These are phyloP conservation scores for Mixia osmundae DNA, from an alignment of 1,284 basidiomycete species.

Conservation along the genomic window DNA sequence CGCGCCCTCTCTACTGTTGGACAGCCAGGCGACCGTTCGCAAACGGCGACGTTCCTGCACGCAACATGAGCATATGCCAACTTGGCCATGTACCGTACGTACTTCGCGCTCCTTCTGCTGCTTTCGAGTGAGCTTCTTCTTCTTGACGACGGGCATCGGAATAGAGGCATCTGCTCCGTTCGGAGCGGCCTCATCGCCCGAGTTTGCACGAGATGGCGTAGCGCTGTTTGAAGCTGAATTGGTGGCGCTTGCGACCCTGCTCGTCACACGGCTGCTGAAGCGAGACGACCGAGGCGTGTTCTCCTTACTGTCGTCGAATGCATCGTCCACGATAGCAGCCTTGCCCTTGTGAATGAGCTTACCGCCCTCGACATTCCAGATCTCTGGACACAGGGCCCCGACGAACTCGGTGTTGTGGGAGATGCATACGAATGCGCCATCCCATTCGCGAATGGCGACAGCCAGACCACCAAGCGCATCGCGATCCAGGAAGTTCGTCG, in stretches of 20 bases:
- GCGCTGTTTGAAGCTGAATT: constrained; percentile 22
- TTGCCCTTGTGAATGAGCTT: constrained; percentile 72
- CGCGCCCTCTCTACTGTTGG: constrained; percentile 36
- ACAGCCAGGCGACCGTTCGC: constrained; percentile 63
- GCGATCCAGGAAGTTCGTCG: constrained; percentile 78
- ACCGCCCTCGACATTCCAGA: constrained; percentile 40
- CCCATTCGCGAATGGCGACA: constrained; percentile 89
- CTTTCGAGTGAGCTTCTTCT: constrained; percentile 59
- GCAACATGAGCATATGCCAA: too few species aligned
- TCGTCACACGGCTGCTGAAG: constrained; percentile 24
- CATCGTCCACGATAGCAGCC: constrained; percentile 54
- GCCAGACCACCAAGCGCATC: constrained; percentile 67
- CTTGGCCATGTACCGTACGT: too few species aligned
- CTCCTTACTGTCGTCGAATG: constrained; percentile 28
- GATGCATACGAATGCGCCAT: constrained; percentile 71
- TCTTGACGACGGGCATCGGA: constrained; percentile 46
- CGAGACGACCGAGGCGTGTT: constrained; percentile 28
- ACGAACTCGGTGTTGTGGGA: constrained; percentile 17
- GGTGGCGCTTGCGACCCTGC: constrained; percentile 20
- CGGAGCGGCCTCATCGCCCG: constrained; percentile 24
- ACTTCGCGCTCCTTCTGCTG: constrained; percentile 40
- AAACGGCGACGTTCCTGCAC: constrained; percentile 43
- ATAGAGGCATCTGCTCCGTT: constrained; percentile 17
- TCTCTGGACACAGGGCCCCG: constrained; percentile 26
- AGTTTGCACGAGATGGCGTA: constrained; percentile 24